Evolutionary conservation across 2,329 filamentous ascomycete genomes (phyloP), one percentile per base, ranked within the genome.

Genomic region (Teratosphaeria gauchensis): DNA sequence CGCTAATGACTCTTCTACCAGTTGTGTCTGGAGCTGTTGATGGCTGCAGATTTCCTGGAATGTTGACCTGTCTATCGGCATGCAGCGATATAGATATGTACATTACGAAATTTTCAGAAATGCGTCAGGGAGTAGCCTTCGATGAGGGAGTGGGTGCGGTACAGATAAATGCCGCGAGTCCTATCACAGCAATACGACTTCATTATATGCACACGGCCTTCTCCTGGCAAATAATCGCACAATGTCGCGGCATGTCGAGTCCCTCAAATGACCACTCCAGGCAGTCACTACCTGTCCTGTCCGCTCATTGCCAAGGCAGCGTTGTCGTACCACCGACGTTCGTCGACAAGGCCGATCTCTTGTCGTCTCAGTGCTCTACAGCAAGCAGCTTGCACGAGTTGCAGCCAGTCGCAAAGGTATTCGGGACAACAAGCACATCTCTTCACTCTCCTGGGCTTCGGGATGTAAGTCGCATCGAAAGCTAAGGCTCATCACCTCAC

Each of bases 41-140:
- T 88, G 76, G 89, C 88, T 14, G 87, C 88, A 30, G 88, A 92
- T 74, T 92, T 84, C 71, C 76, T 92, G 63, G 85, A 88, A 7
- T 51, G 46, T 48, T 48, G 42, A 48, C 7, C 2, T 19, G 3
- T 21, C 6, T 4, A 19, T n/a, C 5, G n/a, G 6, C 19, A 21
- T 48, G 19, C 42, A 19, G 42, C 42, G n/a, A 48, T 8, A 21
- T 6, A 19, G 4, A 48, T 19, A 21, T 48, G 9, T 21, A n/a
- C 19, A 48, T 21, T 6, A 21, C n/a, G 42, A 48, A 0, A 21
- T 4, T n/a, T 28, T 48, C 6, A 48, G 42, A n/a, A 21, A 19
- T 6, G 42, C 42, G 42, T 21, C n/a, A 48, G 19, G 42, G 9
- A 21, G 42, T n/a, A 11, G 19, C 16, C 42, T 48, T 1, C 4